Evolutionary conservation across 2,329 filamentous ascomycete genomes (phyloP).

Genomic region (Epicoccum nigrum): DNA sequence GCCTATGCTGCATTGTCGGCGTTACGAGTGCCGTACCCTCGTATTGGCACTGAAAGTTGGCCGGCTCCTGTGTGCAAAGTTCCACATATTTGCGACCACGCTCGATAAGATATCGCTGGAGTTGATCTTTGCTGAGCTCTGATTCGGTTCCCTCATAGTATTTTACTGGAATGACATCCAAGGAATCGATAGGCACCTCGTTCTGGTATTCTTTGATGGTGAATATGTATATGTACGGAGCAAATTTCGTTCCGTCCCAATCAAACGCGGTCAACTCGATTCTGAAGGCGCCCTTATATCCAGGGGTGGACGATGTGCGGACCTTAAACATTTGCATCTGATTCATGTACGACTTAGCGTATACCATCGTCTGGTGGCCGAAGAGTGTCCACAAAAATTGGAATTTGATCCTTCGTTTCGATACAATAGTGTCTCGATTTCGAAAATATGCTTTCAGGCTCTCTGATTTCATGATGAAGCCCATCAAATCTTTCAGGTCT

Average conservation of each 20-base stretch:
- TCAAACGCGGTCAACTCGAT: conserved; percentile 7
- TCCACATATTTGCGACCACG: conserved; percentile 10
- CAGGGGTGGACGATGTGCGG: neutral
- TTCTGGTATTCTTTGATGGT: conserved; percentile 8
- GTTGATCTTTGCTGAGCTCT: neutral
- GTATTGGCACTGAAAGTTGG: conserved; percentile 5
- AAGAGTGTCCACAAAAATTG: conserved; percentile 11
- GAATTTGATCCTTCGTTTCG: conserved; percentile 7
- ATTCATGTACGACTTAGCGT: conserved; percentile 5
- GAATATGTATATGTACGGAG: conserved; percentile 4
- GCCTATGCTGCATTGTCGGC: conserved; percentile 1
- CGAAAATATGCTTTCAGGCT: conserved; percentile 7
- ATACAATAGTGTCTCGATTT: conserved; percentile 1
- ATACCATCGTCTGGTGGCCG: conserved; percentile 2
- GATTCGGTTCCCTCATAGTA: conserved; percentile 4
- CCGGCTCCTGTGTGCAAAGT: conserved; percentile 2
- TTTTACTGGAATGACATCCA: conserved; percentile 4
- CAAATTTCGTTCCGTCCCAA: conserved; percentile 11
- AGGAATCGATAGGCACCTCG: neutral
- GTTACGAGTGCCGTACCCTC: conserved; percentile 5
- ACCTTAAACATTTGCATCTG: conserved; percentile 16
- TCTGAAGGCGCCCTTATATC: neutral
- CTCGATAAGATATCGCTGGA: neutral
- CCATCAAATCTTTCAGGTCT: conserved; percentile 4
- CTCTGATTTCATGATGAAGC: conserved; percentile 1